Evolutionary conservation across 257 asterid species (phyloP), one percentile per base, ranked within the genome.

Genomic region (Misopates orontium): DNA sequence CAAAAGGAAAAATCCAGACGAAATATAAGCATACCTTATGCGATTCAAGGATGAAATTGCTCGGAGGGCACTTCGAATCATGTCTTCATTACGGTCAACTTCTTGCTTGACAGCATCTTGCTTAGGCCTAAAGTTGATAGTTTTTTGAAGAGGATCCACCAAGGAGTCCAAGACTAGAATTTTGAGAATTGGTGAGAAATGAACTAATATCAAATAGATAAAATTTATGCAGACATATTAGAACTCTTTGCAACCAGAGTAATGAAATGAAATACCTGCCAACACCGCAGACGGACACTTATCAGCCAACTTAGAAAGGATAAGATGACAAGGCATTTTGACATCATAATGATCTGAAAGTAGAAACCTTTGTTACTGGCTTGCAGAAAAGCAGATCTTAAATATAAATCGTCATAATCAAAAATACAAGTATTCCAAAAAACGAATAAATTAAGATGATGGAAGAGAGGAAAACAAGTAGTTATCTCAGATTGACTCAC

Each of bases 271-370:
- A 50, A 54, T 84, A 89, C 99, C 99, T 69, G 99, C 99, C 85
- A 94, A 75, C 72, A 94, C 99, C 55, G 98, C 98, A 57, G 99
- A 83, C 11, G 98, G 98, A 57, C 99, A 90, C 86, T 94, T 94
- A 62, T 94, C 96, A 0, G 96, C 93, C 73, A 94, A 86, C 82
- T 90, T 90, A 49, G 99, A 90, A 24, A 94, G 96, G 89, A 94
- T 94, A 55, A 94, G 96, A 77, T 94, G 99, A 62, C 99, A 94
- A 60, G 99, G 98, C 99, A 90, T 94, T 82, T 94, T 94, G 72
- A 94, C 98, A 67, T 94, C 99, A 73, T 94, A 94, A 80, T 94
- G 99, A 83, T 94, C 99, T 94, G 88, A 55, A 69, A 56, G 21
- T 59, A 51, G 54, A 69, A 73, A 66, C 14, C 16, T 21, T 22